Base-by-base conservation (phyloP, 1,284 basidiomycete species). In the Puccinia polysora region DNA sequence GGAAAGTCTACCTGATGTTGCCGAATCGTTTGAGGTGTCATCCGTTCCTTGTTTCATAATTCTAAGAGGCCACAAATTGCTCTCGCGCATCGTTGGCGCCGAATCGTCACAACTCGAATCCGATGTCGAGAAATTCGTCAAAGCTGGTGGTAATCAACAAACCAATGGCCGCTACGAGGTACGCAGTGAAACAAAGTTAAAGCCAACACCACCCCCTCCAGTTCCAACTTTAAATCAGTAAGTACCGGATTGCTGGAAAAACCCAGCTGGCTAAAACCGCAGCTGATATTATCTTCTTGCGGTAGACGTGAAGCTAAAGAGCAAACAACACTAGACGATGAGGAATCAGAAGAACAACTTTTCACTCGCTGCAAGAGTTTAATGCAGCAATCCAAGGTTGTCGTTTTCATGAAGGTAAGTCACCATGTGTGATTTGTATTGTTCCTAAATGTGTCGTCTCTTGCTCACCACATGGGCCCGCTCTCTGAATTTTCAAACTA, bases 321-420 rank as follows among this genome's bases (percentile, higher is more conserved):
- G n/a, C n/a, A n/a, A n/a, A 68, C 78, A 81, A 68, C 79, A 65
- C 23, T 60, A 7, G 68, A 53, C 2, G 75, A 65, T 7, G 75
- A 78, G 7, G 88, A 91, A 79, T 84, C 85, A 4, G 80, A 83
- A n/a, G 88, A 88, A 75, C 82, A 89, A 75, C 83, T 91, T 25
- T 83, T 85, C 52, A 78, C 79, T 52, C 84, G 91, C 65, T 84
- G 91, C 79, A 81, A 80, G 34, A 77, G 75, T 58, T 80, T 90
- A 81, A 90, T 90, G 89, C 83, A 83, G 75, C 82, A 83, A 77
- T 81, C 81, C 77, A 83, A 83, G 75, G 84, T 97, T 59, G 86
- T 98, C 70, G 81, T 98, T 72, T 97, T 98, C 85, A 98, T 98
- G 94, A 98, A 98, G 82, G 96, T 95, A 25, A 88, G 87, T 75